phyloP scores from a whole-genome alignment of 306 rosid species.

The Cicer bijugum region DNA sequence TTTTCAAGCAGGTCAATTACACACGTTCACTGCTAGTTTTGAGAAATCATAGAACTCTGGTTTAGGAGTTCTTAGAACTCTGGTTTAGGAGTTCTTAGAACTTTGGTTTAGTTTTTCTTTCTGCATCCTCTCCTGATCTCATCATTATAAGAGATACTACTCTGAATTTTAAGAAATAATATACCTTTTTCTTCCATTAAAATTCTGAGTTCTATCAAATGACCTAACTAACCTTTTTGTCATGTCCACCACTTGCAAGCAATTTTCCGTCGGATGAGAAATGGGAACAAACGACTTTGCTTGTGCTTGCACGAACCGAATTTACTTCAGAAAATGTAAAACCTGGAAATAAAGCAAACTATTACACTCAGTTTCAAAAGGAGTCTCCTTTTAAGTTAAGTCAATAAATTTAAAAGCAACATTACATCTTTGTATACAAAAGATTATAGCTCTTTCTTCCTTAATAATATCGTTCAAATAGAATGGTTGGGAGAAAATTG shows the following conservation, averaged over 20 bases:
- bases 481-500: background rate
- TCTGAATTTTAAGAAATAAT: too few relatives aligned
- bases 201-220: too few relatives aligned
- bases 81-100: too few relatives aligned
- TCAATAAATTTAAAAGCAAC: slow-evolving; percentile 17
- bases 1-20: slow-evolving; percentile 17
- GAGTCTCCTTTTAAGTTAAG: background rate
- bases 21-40: slow-evolving; percentile 26
- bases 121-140: too few relatives aligned
- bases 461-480: background rate
- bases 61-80: too few relatives aligned
- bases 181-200: too few relatives aligned
- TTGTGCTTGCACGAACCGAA: slow-evolving; percentile 70
- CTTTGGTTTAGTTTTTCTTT: too few relatives aligned
- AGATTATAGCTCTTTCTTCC: background rate
- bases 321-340: slow-evolving; percentile 74
- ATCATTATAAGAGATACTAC: too few relatives aligned
- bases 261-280: slow-evolving; percentile 96
- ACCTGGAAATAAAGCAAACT: slow-evolving; percentile 61
- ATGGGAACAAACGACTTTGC: slow-evolving; percentile 84
- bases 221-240: slow-evolving; percentile 73
- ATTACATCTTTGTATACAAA: background rate
- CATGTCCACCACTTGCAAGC: slow-evolving; percentile 98
- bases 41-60: background rate
- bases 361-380: slow-evolving; percentile 38